Evolutionary conservation across 1,284 basidiomycete genomes (phyloP), one percentile per base, ranked within the genome.

Genomic region (Melampsora americana): DNA sequence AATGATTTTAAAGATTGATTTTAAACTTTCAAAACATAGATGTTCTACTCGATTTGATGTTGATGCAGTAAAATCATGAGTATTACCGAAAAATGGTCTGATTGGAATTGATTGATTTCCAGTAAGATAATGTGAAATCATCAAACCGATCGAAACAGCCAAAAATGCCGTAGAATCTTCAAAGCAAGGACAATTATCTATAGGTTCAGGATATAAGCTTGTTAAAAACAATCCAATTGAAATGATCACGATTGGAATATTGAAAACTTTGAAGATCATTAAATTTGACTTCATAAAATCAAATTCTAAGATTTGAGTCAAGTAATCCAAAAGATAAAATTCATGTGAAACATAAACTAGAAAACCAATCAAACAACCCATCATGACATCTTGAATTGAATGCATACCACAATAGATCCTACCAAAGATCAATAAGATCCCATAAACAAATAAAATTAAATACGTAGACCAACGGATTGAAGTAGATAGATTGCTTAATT

Each of bases 181-280:
- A 83, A 97, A 99, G 84, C 95, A 98, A 0, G 95, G 96, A 81
- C 95, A 98, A 81, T 96, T 93, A 78, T 97, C 94, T 0, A 96
- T 80, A 5, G 85, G 84, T 80, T 94, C 91, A 0, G 95, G 94
- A 82, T 98, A 95, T 78, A 84, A 90, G 87, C 81, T 93, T 5
- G 96, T 90, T 60, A 92, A 84, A 1, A 92, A 84, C 11, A 95
- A 85, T 69, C 88, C 82, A 16, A 90, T 79, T 0, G 90, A 87
- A 16, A 92, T 85, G 39, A 90, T 83, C 26, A 89, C 85, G 6
- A 88, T 79, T 0, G 94, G 92, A 5, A 92, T 91, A 86, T 44
- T 26, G 1, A 46, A 66, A 12, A 42, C 12, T 42, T 42, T 42
- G 3, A 28, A 20, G n/a, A 62, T 16, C 32, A 28, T 18, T 4